Evolutionary conservation across 768 basidiomycete genomes (phyloP).

Genomic region (Naganishia vishniacii): DNA sequence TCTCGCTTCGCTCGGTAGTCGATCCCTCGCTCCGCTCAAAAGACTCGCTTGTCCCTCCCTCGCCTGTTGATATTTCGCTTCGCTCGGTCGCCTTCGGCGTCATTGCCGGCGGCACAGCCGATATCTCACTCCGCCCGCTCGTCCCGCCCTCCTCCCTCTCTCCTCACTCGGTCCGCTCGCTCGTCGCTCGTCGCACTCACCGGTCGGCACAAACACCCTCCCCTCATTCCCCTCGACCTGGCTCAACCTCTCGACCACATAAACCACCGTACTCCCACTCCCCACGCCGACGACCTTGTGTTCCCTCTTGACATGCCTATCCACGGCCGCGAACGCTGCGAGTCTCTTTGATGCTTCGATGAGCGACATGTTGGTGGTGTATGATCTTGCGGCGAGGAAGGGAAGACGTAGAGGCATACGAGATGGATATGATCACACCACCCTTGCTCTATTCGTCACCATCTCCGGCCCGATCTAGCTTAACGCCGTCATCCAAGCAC

Average conservation of each 20-base stretch:
- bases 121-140: background rate
- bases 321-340: conserved; percentile 91
- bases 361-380: conserved; percentile 3
- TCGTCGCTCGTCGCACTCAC: conserved; percentile 49
- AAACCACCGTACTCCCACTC: conserved; percentile 71
- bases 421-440: no score
- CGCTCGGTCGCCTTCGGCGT: background rate
- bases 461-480: no score
- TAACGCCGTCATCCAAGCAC: no score
- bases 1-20: background rate
- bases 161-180: background rate
- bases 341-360: conserved; percentile 81
- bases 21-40: no score
- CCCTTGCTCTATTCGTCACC: no score
- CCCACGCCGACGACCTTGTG: conserved; percentile 64
- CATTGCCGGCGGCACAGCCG: background rate
- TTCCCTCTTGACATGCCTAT: conserved; percentile 72
- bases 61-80: background rate
- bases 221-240: conserved; percentile 73
- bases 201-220: conserved; percentile 85
- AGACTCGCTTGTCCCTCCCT: background rate
- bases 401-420: background rate
- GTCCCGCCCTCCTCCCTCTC: background rate
- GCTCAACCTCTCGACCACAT: conserved; percentile 89
- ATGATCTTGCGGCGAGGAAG: background rate